Percentiles rank a stretch among this genome's conserved stretches.
These are phyloP conservation scores for Drechslera avenae DNA, from an alignment of 2,329 filamentous ascomycete genomes.

Conservation along the genomic window DNA sequence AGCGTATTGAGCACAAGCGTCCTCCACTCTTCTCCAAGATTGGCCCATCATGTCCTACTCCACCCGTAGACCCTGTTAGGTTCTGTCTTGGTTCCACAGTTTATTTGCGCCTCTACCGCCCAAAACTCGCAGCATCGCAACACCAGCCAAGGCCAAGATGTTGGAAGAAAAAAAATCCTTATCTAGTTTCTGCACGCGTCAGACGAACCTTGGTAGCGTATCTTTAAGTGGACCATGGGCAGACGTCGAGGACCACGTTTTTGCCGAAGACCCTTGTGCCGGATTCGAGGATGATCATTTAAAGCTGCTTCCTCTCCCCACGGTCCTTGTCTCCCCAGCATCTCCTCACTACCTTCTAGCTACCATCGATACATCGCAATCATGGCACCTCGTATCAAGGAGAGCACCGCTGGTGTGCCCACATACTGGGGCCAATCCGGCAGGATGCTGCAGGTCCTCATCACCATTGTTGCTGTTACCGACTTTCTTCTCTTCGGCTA, in stretches of 20 bases:
- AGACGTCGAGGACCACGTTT: conserved; percentile 16
- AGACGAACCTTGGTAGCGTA: conserved; percentile 26
- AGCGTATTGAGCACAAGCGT: conserved; percentile 23
- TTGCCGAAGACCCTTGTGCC: conserved; percentile 23
- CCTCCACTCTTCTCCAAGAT: conserved; percentile 29
- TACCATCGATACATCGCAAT: conserved; percentile 23
- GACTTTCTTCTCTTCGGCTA: conserved; percentile 58
- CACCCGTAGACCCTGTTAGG: conserved; percentile 32
- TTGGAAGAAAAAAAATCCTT: conserved; percentile 35
- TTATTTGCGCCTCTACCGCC: conserved; percentile 34
- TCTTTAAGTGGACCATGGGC: conserved; percentile 27
- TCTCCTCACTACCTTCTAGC: conserved; percentile 29
- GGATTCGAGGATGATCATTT: conserved; percentile 27
- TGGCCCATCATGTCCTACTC: conserved; percentile 27
- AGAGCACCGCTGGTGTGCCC: conserved; percentile 32
- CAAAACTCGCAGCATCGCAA: conserved; percentile 29
- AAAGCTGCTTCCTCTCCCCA: conserved; percentile 32
- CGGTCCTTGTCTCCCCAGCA: conserved; percentile 23
- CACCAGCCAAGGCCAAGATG: conserved; percentile 37
- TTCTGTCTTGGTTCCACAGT: conserved; percentile 34
- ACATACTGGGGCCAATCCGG: conserved; percentile 40
- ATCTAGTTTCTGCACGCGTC: conserved; percentile 38
- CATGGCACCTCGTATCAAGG: conserved; percentile 34
- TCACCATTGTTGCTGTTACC: conserved; percentile 53
- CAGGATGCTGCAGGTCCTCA: conserved; percentile 36